A percentile compares a stretch with the other conserved stretches of the same genome.
phyloP scores from a whole-genome alignment of 2,329 filamentous ascomycete genomes.

The Simplicillium aogashimaense region DNA sequence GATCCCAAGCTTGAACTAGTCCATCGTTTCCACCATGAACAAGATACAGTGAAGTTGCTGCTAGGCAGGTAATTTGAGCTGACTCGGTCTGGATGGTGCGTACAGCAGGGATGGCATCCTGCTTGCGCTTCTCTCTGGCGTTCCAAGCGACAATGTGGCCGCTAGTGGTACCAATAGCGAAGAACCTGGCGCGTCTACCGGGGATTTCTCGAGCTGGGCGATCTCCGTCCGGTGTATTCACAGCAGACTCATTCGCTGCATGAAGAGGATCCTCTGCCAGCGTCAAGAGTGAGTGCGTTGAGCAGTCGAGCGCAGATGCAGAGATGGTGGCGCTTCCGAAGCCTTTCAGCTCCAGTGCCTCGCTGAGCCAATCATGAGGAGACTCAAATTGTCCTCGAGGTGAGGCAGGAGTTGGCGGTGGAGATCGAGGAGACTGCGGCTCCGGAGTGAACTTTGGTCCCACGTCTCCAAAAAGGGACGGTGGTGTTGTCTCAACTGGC shows the following conservation, averaged over 20 bases:
- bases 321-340: conserved; percentile 54
- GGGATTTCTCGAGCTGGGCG: conserved; percentile 54
- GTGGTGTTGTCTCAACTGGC: background rate
- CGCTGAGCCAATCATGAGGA: conserved; percentile 20
- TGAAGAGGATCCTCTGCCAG: conserved; percentile 66
- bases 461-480: conserved; percentile 4
- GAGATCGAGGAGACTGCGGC: conserved; percentile 12
- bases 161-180: conserved; percentile 70
- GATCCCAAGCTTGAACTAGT: conserved; percentile 93
- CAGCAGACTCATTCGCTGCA: conserved; percentile 32
- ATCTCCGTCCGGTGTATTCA: conserved; percentile 32
- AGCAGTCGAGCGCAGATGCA: conserved; percentile 62
- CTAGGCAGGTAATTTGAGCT: conserved; percentile 74
- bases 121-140: conserved; percentile 48
- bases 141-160: conserved; percentile 82
- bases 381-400: conserved; percentile 6
- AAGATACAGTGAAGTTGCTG: conserved; percentile 74
- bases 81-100: conserved; percentile 84
- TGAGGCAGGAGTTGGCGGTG: conserved; percentile 13
- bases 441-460: conserved; percentile 7
- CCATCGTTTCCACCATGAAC: conserved; percentile 93
- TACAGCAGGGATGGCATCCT: conserved; percentile 53
- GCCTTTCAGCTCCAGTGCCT: conserved; percentile 39
- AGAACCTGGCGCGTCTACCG: conserved; percentile 70
- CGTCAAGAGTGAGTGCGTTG: conserved; percentile 60